Evolutionary conservation across 495 filamentous ascomycete species (phyloP), one percentile per base, ranked within the genome.

Genomic region (Penicillium simplicissimum): DNA sequence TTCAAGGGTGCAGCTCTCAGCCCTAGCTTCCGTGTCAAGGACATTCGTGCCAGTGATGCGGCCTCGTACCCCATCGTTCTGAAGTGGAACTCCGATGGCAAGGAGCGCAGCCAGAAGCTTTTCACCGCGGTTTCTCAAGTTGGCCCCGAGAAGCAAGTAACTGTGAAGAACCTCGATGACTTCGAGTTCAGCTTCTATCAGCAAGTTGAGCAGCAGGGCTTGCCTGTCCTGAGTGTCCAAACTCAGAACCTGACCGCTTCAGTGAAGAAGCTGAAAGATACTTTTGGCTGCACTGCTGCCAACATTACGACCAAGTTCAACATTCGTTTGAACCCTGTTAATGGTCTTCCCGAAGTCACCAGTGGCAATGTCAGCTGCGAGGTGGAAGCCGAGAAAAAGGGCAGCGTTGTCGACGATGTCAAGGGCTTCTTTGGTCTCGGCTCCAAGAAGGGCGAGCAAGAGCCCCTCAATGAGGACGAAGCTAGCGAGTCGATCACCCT

Each of bases 351-450:
- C 4, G 90, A 92, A 57, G 85, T 98, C 48, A 73, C 84, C 34
- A 82, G 84, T 63, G 90, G 89, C 28, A 84, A 84, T 57, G 88
- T 95, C 8, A 92, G 93, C 74, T 99, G 95, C 66, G 90, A 94
- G 71, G 83, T 90, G 40, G 84, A 87, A 38, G 82, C 74, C 11
- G 87, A 88, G 58, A 93, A 91, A 77, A 90, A 90, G 69, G 90
- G 86, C 23, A 87, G 37, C 40, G 55, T 98, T 34, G 86, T 93
- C 38, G 96, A 97, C 65, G 91, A 90, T 42, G 90, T 98, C 70
- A 99, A 99, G 80, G 92, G 89, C 57, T 86, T 96, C 60, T 94
- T 98, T 68, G 96, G 96, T 15, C 90, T 97, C 67, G 95, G 95
- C 8, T 87, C 86, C 61, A 91, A 94, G 79, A 93, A 96, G 65